These are phyloP conservation scores for Ophiostoma piceae DNA, from an alignment of 2,329 filamentous ascomycete species.

Conservation along the genomic window DNA sequence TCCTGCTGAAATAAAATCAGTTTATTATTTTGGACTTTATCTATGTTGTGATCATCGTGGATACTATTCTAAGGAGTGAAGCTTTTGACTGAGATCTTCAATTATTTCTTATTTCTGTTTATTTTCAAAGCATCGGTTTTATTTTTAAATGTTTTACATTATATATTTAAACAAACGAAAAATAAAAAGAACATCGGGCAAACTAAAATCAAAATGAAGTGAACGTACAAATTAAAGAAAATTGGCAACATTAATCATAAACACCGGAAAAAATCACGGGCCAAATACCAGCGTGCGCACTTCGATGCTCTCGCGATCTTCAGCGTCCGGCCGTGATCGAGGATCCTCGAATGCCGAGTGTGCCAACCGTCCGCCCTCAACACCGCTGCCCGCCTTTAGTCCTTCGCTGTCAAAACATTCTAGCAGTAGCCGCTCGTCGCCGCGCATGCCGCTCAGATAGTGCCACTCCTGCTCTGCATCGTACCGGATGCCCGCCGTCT, in stretches of 20 bases:
- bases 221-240: no score
- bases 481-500: slow-evolving; percentile 65
- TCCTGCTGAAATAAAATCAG: slow-evolving; percentile 9
- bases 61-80: no score
- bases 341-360: slow-evolving; percentile 79
- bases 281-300: slow-evolving; percentile 82
- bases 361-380: slow-evolving; percentile 53
- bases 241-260: no score
- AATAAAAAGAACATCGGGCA: not conserved
- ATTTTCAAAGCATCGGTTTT: not conserved
- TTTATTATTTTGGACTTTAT: not conserved
- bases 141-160: not conserved
- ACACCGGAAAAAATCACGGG: slow-evolving; percentile 34
- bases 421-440: slow-evolving; percentile 65
- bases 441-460: slow-evolving; percentile 74
- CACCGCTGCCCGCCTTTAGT: slow-evolving; percentile 41
- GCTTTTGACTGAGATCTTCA: no score
- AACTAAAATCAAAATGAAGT: not conserved
- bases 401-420: slow-evolving; percentile 72
- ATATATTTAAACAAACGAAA: not conserved
- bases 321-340: slow-evolving; percentile 62
- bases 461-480: slow-evolving; percentile 64
- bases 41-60: no score
- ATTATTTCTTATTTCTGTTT: no score
- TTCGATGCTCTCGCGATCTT: slow-evolving; percentile 80